Conservation (phyloP, 2,329 filamentous ascomycete genomes). For the Penicillium rolfsii region DNA sequence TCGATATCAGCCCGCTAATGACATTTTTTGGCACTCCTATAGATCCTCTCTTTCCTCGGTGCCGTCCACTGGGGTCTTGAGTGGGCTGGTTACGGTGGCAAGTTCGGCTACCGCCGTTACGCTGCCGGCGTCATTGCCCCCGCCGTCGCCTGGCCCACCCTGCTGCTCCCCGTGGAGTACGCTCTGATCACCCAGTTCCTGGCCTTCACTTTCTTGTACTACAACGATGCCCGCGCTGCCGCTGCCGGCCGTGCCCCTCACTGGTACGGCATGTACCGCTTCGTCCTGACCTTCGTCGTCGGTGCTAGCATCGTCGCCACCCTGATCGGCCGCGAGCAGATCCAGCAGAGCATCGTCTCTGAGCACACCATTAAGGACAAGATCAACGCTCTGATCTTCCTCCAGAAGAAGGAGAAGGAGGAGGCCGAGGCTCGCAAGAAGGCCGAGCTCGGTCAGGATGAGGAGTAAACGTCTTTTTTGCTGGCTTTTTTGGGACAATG, state of each 20-base stretch:
- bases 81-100: slow-evolving; percentile 69
- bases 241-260: slow-evolving; percentile 75
- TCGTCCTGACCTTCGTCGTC: slow-evolving; percentile 87
- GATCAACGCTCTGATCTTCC: slow-evolving; percentile 56
- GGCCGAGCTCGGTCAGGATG: slow-evolving; percentile 34
- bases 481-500: slow-evolving; percentile 13
- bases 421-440: slow-evolving; percentile 45
- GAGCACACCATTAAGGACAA: slow-evolving; percentile 52
- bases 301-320: slow-evolving; percentile 79
- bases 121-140: slow-evolving; percentile 79
- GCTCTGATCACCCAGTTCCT: slow-evolving; percentile 84
- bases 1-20: slow-evolving; percentile 19
- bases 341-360: slow-evolving; percentile 50
- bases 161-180: slow-evolving; percentile 80
- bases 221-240: slow-evolving; percentile 75
- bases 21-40: slow-evolving; percentile 3
- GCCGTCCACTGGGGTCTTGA: slow-evolving; percentile 94
- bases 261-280: slow-evolving; percentile 90
- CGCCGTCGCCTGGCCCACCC: slow-evolving; percentile 84
- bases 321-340: slow-evolving; percentile 79
- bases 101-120: slow-evolving; percentile 77
- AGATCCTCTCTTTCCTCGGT: slow-evolving; percentile 92
- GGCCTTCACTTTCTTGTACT: slow-evolving; percentile 84
- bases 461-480: slow-evolving; percentile 38
- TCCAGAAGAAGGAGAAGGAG: slow-evolving; percentile 52